Evolutionary conservation across 2,329 filamentous ascomycete genomes (phyloP), one percentile per base, ranked within the genome.

Genomic region (Cladobotryum protrusum): DNA sequence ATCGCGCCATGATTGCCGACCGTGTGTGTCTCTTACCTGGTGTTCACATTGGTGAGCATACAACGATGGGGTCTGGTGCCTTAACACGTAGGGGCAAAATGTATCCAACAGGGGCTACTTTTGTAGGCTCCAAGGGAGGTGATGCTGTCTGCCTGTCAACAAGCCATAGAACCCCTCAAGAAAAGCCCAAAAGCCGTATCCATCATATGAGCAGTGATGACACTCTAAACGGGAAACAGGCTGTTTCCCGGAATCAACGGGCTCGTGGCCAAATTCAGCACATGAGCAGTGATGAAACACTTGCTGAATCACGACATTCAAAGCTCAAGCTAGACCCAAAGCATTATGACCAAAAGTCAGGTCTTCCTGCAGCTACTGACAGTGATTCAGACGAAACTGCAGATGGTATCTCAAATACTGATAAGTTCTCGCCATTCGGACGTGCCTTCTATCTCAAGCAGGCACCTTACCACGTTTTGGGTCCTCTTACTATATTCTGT

Each of bases 1-100:
- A 75, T 49, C 65, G 73, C 1, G 71, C 76, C 17, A 81, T 81
- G 78, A 73, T 81, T 51, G 78, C 77, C 2, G 78, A 81, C 57
- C 72, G 78, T 17, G 77, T 78, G 1, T 69, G 73, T 3, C 64
- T 79, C 14, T 67, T 77, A 8, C 77, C 78, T 3, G 77, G 77
- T 15, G 72, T 77, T 4, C 64, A 66, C 4, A 62, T 81, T 29
- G 77, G 74, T 2, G 64, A 74, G 41, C 63, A 68, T 39, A 67
- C 74, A 1, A 73, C 76, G 14, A 71, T 81, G 61, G 78, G 78
- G 1, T 78, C 75, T 20, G 78, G 78, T 17, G 72, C 77, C 11
- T 60, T 80, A 43, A 75, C 77, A 0, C 65, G 67, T 14, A 66
- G 77, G 4, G 68, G 71, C 24, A 69, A 68, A 17, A 54, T 57